Conservation (phyloP, 495 filamentous ascomycete genomes). For the Trichodelitschia bisporula region DNA sequence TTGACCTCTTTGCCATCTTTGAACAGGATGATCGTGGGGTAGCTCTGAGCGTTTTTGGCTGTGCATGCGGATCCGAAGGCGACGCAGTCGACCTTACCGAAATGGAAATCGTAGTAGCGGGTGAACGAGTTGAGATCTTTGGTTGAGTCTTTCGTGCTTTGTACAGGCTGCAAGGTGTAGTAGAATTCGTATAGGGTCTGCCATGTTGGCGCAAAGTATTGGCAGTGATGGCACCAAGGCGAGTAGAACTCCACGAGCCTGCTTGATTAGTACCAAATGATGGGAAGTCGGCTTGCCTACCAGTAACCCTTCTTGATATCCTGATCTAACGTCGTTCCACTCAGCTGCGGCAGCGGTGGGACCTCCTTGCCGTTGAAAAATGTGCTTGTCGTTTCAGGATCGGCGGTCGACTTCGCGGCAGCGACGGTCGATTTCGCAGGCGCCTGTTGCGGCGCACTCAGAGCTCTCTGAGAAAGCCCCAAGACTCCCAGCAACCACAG, state of each 20-base stretch:
- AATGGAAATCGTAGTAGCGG: conserved; percentile 71
- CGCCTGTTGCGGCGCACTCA: not conserved
- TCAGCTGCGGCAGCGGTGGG: conserved; percentile 43
- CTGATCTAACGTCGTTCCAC: conserved; percentile 27
- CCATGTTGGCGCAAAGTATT: conserved; percentile 55
- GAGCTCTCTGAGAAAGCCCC: conserved; percentile 1
- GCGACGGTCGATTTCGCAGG: not conserved
- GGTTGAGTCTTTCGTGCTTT: conserved; percentile 14
- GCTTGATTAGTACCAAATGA: conserved; percentile 1
- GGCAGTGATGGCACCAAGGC: conserved; percentile 59
- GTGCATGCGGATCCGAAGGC: conserved; percentile 52
- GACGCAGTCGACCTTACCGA: conserved; percentile 63
- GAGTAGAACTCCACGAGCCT: conserved; percentile 63
- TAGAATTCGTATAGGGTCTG: conserved; percentile 93
- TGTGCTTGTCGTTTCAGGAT: conserved; percentile 17
- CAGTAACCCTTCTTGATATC: conserved; percentile 38
- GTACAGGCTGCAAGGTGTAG: conserved; percentile 61
- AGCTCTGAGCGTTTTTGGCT: conserved; percentile 35
- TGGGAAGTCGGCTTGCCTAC: conserved; percentile 17
- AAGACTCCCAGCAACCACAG: not conserved
- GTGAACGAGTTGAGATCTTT: conserved; percentile 38
- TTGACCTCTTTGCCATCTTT: conserved; percentile 52
- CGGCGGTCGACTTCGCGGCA: conserved; percentile 1
- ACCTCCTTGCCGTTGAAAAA: conserved; percentile 63
- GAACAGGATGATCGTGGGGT: conserved; percentile 55